Conservation (phyloP, 345 rosid genomes). For the Jatropha curcas region DNA sequence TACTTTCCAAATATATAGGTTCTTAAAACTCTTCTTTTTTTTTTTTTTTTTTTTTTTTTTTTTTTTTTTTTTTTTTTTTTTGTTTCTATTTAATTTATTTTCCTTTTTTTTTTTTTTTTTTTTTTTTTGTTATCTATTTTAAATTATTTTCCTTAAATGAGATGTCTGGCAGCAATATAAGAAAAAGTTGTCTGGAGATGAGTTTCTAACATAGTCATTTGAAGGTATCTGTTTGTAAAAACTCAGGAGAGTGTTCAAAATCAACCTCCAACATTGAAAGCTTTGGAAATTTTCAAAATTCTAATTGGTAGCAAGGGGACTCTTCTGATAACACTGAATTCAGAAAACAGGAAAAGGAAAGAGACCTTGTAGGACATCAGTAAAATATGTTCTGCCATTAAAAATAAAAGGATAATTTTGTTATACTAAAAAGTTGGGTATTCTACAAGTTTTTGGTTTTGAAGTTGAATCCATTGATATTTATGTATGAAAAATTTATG, state of each 20-base stretch:
- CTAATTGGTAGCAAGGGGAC: too few relatives aligned
- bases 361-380: not conserved
- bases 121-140: too few relatives aligned
- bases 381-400: not conserved
- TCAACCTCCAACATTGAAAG: not conserved
- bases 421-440: not conserved
- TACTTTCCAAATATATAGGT: conserved; percentile 20
- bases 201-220: not conserved
- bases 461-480: not conserved
- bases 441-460: not conserved
- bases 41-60: not conserved
- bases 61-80: not conserved
- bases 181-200: not conserved
- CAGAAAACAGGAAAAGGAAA: not conserved
- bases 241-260: not conserved
- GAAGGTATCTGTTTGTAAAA: not conserved
- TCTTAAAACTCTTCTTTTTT: not conserved
- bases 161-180: not conserved
- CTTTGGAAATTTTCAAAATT: not conserved
- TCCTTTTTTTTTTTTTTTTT: not conserved
- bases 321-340: not conserved
- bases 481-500: not conserved
- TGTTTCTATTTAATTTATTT: too few relatives aligned
- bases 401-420: not conserved
- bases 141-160: not conserved